Evolutionary conservation across 768 basidiomycete genomes (phyloP).

Genomic region (Leccinum uliginosum): DNA sequence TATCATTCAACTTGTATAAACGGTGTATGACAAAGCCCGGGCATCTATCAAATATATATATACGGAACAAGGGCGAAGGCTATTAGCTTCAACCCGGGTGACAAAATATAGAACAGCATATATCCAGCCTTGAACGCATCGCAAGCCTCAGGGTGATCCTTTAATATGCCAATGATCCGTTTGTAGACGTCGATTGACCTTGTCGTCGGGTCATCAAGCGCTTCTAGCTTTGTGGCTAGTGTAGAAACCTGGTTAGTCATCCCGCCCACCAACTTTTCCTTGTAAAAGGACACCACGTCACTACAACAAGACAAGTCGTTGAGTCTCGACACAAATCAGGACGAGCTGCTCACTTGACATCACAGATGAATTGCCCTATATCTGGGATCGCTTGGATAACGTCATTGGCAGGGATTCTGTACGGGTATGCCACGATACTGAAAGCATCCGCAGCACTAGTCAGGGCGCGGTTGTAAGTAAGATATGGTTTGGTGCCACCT

Average conservation of each 20-base stretch:
- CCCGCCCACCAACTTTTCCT: neutral
- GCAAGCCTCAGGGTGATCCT: neutral
- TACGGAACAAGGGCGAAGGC: too few relatives aligned
- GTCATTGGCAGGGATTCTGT: too few relatives aligned
- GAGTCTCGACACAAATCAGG: neutral
- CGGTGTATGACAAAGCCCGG: too few relatives aligned
- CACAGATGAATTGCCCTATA: neutral
- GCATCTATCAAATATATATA: too few relatives aligned
- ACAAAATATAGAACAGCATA: constrained; percentile 17
- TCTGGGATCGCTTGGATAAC: neutral
- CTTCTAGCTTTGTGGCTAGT: neutral
- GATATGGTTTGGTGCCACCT: too few relatives aligned
- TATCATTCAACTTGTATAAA: too few relatives aligned
- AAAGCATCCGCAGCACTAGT: too few relatives aligned
- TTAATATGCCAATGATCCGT: constrained; percentile 19
- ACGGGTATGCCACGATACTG: too few relatives aligned
- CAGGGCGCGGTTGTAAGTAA: too few relatives aligned
- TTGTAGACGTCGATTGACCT: neutral
- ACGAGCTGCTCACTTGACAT: neutral
- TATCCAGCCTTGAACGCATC: constrained; percentile 12
- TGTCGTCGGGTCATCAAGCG: neutral
- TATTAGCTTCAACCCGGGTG: too few relatives aligned
- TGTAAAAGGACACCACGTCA: neutral
- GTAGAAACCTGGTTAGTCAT: neutral
- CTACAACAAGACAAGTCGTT: too few relatives aligned